Evolutionary conservation across 2,329 filamentous ascomycete genomes (phyloP), one percentile per base, ranked within the genome.

Genomic region (Arthrinium phaeospermum): DNA sequence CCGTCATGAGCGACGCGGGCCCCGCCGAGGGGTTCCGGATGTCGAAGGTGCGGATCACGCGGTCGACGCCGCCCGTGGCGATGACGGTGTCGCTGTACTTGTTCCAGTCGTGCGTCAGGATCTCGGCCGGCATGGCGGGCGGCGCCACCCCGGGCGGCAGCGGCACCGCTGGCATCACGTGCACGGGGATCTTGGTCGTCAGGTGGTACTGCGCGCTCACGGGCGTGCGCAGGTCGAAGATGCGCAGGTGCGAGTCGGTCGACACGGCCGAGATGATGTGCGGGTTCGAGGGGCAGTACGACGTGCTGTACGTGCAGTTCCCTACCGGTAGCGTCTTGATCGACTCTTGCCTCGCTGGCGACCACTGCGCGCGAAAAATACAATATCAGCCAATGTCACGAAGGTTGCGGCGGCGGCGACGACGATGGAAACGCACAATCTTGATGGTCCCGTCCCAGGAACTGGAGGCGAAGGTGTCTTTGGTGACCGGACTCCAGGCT

Each of bases 371-470:
- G 27, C 27, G 44, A 8, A 57, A 30, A 30, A 49, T 41, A 67
- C 69, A 6, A 16, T 19, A 22, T 51, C 19, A 61, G 64, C 61
- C 19, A n/a, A 27, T 19, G 2, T 34, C 13, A 45, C 73, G 49
- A 72, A 37, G 45, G 53, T 47, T 16, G 27, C 41, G 8, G 41
- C 67, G 41, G 44, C 46, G 37, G 45, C 41, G 5, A 44, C 10
- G 7, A 14, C 30, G 27, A 37, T 27, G n/a, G 69, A 24, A 57
- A 64, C 87, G 73, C 80, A 91, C 91, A 78, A 99, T 91, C 85
- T 98, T 98, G 77, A 98, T 91, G 2, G 94, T 97, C 69, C 96
- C 96, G 79, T 99, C 96, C 96, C 96, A 99, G 7, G 94, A 97
- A 76, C 92, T 95, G 0, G 94, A 97, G 44, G 95, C 89, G 80